Evolutionary conservation across 73 alveolate genomes (phyloP).

Genomic region (Paramecium sonneborni): DNA sequence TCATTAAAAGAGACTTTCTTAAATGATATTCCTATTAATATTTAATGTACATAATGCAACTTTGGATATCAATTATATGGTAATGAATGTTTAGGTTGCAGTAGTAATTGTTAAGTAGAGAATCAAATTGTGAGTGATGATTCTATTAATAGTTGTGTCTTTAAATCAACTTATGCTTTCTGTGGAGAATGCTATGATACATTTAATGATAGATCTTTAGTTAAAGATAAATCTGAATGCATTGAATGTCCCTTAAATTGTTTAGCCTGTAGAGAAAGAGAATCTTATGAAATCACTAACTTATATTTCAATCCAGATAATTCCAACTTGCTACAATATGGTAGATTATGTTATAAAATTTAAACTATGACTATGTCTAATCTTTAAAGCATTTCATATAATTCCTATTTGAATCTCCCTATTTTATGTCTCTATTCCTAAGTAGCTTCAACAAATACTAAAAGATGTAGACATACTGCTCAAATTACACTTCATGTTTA

Average conservation of each 20-base stretch:
- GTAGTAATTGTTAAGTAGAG: neutral
- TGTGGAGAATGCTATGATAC: neutral
- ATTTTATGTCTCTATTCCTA: neutral
- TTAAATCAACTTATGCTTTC: neutral
- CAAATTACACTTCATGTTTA: neutral
- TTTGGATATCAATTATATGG: neutral
- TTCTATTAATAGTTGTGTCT: neutral
- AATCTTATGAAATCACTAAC: neutral
- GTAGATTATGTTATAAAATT: neutral
- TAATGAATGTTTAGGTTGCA: constrained; percentile 24
- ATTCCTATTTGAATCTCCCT: neutral
- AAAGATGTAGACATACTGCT: neutral
- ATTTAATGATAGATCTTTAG: constrained; percentile 8
- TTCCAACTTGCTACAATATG: neutral
- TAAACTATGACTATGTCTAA: neutral
- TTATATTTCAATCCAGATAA: neutral
- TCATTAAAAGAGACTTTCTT: neutral
- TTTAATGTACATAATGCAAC: neutral
- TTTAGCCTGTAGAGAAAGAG: neutral
- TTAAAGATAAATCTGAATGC: constrained; percentile 11
- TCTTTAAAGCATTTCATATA: neutral
- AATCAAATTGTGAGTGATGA: neutral
- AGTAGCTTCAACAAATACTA: neutral
- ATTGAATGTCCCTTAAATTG: neutral
- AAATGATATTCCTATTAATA: neutral